Conservation (phyloP, 345 rosid species). For the Luvunga scandens region DNA sequence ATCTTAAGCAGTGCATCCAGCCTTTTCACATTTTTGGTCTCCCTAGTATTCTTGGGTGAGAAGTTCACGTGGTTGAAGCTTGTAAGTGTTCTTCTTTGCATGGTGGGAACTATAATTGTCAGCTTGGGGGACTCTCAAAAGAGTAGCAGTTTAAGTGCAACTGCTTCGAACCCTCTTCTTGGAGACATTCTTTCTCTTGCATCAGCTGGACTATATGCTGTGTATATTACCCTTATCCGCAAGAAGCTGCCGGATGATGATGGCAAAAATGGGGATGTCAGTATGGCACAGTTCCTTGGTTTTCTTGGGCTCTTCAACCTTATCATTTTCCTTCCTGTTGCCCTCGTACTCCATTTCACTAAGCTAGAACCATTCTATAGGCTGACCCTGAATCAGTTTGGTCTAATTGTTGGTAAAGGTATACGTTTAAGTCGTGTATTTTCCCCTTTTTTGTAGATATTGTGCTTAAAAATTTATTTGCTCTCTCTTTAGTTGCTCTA, state of each 20-base stretch:
- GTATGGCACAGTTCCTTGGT: constrained; percentile 96
- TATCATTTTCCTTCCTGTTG: constrained; percentile 73
- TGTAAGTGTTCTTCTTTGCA: constrained; percentile 85
- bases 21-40: constrained; percentile 84
- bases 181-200: constrained; percentile 78
- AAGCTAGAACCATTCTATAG: constrained; percentile 58
- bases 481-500: not conserved
- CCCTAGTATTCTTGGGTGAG: constrained; percentile 74
- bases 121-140: constrained; percentile 77
- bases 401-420: constrained; percentile 92
- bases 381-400: constrained; percentile 63
- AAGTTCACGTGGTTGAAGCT: constrained; percentile 90
- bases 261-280: constrained; percentile 59
- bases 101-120: constrained; percentile 87
- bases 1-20: constrained; percentile 91
- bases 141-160: constrained; percentile 29
- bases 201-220: constrained; percentile 79
- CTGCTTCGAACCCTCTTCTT: constrained; percentile 67
- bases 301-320: constrained; percentile 82
- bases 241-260: constrained; percentile 79
- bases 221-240: constrained; percentile 86
- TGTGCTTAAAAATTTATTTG: not conserved
- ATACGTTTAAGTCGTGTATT: constrained; percentile 3
- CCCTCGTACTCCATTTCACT: constrained; percentile 64
- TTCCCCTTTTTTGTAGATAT: not conserved